Conservation (phyloP, 352 stramenopile species). For the Phytophthora ohioensis region DNA sequence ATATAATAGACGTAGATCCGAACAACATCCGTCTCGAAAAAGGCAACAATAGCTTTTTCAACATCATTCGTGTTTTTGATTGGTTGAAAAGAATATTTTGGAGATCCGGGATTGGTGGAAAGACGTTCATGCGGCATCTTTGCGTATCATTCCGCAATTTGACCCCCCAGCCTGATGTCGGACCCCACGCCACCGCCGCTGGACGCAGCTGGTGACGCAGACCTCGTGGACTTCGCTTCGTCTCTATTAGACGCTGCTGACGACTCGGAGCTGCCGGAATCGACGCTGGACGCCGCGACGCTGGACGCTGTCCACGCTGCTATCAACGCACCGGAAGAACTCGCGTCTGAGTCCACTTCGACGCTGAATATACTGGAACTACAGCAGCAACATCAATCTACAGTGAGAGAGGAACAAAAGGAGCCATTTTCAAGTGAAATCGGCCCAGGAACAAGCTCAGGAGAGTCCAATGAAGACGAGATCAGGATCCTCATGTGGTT, state of each 20-base stretch:
- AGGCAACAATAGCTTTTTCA: not conserved
- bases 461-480: constrained; percentile 3
- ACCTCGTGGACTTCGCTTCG: constrained; percentile 52
- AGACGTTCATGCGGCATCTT: not conserved
- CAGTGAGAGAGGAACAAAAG: not conserved
- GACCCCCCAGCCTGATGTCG: constrained; percentile 17
- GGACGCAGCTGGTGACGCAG: constrained; percentile 36
- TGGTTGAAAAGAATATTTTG: not conserved
- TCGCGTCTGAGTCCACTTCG: constrained; percentile 5
- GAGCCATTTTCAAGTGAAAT: constrained; percentile 10
- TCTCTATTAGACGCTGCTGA: constrained; percentile 51
- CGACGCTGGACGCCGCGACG: constrained; percentile 47
- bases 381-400: not conserved
- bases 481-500: constrained; percentile 92
- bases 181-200: constrained; percentile 28
- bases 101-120: not conserved
- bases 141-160: constrained; percentile 9
- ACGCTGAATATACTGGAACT: not conserved
- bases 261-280: constrained; percentile 34
- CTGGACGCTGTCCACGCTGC: constrained; percentile 51
- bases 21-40: not conserved
- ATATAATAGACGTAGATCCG: constrained; percentile 4
- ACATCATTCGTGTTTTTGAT: not conserved
- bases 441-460: not conserved
- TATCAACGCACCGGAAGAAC: constrained; percentile 34